Evolutionary conservation across 192 early-diverging fungal species (phyloP).

Genomic region (Dissophora globulifera): DNA sequence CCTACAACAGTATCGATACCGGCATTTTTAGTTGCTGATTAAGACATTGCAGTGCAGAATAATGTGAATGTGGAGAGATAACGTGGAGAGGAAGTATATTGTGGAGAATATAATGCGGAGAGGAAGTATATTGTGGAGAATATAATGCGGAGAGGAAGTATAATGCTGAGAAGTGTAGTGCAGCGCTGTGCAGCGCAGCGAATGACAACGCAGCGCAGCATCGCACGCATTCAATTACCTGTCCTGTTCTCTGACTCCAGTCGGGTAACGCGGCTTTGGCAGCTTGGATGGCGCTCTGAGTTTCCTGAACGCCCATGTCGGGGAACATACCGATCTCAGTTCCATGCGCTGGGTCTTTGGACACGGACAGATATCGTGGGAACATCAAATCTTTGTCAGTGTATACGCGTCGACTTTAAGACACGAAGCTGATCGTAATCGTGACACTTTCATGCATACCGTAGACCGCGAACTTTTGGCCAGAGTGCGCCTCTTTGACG

Average conservation of each 20-base stretch:
- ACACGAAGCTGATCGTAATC: not conserved
- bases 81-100: no score
- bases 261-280: conserved; percentile 66
- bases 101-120: no score
- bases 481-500: conserved; percentile 50
- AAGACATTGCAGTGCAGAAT: no score
- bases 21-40: no score
- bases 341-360: conserved; percentile 69
- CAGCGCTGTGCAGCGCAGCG: no score
- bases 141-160: no score
- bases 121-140: no score
- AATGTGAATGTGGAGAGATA: no score
- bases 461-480: conserved; percentile 62
- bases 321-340: conserved; percentile 70
- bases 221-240: not conserved
- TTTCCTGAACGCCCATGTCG: conserved; percentile 73
- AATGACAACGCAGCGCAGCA: no score
- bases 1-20: no score
- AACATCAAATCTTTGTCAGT: not conserved
- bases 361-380: not conserved
- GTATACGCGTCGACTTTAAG: no score
- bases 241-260: conserved; percentile 72
- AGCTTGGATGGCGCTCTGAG: conserved; percentile 63
- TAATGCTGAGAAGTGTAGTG: no score
- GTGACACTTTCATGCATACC: conserved; percentile 41